Evolutionary conservation across 257 asterid species (phyloP), one percentile per base, ranked within the genome.

Genomic region (Solanum sitiens): DNA sequence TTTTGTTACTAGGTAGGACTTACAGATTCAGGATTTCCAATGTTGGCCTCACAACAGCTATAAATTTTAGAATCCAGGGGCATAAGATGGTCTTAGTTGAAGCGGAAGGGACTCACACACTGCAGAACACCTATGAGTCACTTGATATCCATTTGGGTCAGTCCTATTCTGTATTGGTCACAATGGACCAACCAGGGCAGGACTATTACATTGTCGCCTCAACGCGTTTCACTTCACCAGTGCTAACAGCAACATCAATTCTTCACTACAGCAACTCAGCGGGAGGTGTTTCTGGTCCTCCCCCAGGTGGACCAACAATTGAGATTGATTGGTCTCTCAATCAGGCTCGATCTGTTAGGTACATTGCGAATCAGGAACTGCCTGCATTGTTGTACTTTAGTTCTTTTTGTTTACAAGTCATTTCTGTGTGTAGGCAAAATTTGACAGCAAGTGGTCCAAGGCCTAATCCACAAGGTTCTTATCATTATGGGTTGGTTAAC

Each of bases 381-480:
- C 79, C 35, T 75, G 56, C 15, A 50, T 21, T 77, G 30, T 27
- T 27, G 30, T 27, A 27, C 30, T 27, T 27, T 27, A 27, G 30
- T 27, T 27, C 30, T 27, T 27, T 27, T 25, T 27, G 23, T 75
- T n/a, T 86, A 44, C 18, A 12, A 35, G 27, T 4, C 39, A 1
- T 74, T 37, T 21, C 11, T 61, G 76, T 39, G 40, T 86, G 73
- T 88, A 92, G 94, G 88, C 92, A 88, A 86, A 92, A 92, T 91
- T 79, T 92, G 83, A 88, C 93, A 37, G 94, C 93, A 11, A 92
- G 93, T 83, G 94, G 93, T 23, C 92, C 93, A 8, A 91, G 94
- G 63, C 94, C 94, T 30, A 92, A 92, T 79, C 92, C 92, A 4
- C 94, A 92, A 88, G 94, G 94, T n/a, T 91, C 94, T 13, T 92